Evolutionary conservation across 2,329 filamentous ascomycete genomes (phyloP), one percentile per base, ranked within the genome.

Genomic region (Diaporthe sp.): DNA sequence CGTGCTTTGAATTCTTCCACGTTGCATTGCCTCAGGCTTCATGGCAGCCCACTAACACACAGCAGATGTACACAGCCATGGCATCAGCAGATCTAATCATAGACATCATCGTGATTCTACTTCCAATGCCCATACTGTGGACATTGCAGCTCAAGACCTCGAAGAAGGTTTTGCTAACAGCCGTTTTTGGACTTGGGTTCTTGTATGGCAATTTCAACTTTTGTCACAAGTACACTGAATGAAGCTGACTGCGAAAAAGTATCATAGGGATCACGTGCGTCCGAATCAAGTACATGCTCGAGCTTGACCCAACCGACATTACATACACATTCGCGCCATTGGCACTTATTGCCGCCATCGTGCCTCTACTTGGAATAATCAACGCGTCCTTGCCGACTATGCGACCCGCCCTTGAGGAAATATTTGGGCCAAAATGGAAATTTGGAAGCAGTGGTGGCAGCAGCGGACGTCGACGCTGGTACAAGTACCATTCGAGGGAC

Each of bases 1-100:
- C 8, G 37, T 42, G 6, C 12, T 58, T 27, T 61, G n/a, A 9
- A 1, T 1, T 19, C 4, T 19, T 8, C 27, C 25, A 27, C 3
- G 13, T 6, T 55, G 30, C 19, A n/a, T 56, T 56, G 3, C 30
- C 8, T 56, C 13, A 4, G 9, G 19, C 30, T 35, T 17, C 53
- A 19, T 19, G 19, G 13, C 53, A 19, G 53, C 25, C 22, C 13
- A 27, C 37, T 61, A 12, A 61, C 15, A 19, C 30, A 30, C 4
- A 30, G 8, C 37, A 61, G 58, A 65, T 65, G 61, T 65, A 65
- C 61, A 65, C 61, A 27, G 61, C 61, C 42, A 65, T 65, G 61
- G 61, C 61, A 8, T 65, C 61, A 35, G 61, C 61, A n/a, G 61
- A 65, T 35, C 61, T 65, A 17, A 65, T 65, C 19, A 65, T 65